phyloP scores from a whole-genome alignment of 306 rosid genomes.

The Hylodesmum podocarpum region DNA sequence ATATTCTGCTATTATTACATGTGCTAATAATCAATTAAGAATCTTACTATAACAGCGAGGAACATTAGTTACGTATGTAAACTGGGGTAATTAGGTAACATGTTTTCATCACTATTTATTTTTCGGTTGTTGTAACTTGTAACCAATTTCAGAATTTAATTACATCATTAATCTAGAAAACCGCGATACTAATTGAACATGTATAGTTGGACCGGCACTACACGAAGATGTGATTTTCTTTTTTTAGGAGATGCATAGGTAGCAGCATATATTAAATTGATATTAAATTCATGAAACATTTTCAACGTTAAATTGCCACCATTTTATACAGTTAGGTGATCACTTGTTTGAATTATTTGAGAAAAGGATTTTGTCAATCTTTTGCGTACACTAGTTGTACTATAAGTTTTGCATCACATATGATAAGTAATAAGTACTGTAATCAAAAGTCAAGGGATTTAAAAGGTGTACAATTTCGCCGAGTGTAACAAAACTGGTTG shows the following conservation, averaged over 20 bases:
- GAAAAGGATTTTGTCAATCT: background rate
- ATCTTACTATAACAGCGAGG: background rate
- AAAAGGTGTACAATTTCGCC: background rate
- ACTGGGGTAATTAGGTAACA: background rate
- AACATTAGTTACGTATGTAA: background rate
- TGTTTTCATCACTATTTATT: background rate
- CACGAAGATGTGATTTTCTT: background rate
- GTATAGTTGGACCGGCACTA: background rate
- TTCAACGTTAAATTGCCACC: slow-evolving; percentile 12
- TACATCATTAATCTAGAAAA: background rate
- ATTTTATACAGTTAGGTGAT: background rate
- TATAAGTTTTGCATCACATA: background rate
- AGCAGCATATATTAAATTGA: background rate
- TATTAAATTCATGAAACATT: background rate
- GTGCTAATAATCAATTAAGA: too few relatives aligned
- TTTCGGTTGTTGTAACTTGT: background rate
- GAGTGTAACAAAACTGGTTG: background rate
- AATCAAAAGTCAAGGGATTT: slow-evolving; percentile 12
- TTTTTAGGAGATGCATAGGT: background rate
- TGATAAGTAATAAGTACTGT: background rate
- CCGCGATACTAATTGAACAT: background rate
- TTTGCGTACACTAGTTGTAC: background rate
- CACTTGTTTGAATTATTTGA: slow-evolving; percentile 19
- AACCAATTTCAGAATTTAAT: background rate
- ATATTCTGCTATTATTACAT: background rate